phyloP scores from a whole-genome alignment of 306 rosid species.

The Lotus japonicus region DNA sequence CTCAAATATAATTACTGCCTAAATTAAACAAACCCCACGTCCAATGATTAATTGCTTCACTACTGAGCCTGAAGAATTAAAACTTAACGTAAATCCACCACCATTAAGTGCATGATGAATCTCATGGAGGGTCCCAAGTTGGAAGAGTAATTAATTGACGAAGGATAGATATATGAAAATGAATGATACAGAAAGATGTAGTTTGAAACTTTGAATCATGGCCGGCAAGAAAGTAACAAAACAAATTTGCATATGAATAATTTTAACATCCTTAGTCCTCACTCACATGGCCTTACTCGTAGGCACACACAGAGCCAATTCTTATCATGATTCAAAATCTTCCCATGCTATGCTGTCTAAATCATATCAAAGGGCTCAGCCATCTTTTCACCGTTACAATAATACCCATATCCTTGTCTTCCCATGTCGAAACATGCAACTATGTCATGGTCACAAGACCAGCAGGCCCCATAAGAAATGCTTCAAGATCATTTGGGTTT shows the following conservation, averaged over 20 bases:
- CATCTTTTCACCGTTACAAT: neutral
- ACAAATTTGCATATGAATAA: neutral
- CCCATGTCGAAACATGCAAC: neutral
- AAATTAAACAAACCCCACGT: neutral
- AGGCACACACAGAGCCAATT: neutral
- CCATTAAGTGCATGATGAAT: slow-evolving; percentile 26
- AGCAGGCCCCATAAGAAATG: neutral
- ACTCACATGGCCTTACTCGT: neutral
- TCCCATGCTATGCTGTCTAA: slow-evolving; percentile 8
- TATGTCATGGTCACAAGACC: neutral
- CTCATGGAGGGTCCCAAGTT: slow-evolving; percentile 29
- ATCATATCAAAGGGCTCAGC: slow-evolving; percentile 6
- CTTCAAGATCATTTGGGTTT: slow-evolving; percentile 1
- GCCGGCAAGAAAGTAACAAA: no score
- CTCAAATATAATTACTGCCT: no score
- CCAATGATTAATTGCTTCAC: slow-evolving; percentile 9
- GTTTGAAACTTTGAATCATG: no score
- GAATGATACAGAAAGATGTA: slow-evolving; percentile 16
- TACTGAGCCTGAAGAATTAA: slow-evolving; percentile 18
- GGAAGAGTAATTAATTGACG: slow-evolving; percentile 31
- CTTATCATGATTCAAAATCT: neutral
- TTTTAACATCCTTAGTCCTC: neutral
- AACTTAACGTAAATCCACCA: slow-evolving; percentile 19
- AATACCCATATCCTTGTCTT: neutral
- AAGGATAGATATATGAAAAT: slow-evolving; percentile 1